Conservation (phyloP, 139 green algal genomes). For the Chlorella vulgaris region DNA sequence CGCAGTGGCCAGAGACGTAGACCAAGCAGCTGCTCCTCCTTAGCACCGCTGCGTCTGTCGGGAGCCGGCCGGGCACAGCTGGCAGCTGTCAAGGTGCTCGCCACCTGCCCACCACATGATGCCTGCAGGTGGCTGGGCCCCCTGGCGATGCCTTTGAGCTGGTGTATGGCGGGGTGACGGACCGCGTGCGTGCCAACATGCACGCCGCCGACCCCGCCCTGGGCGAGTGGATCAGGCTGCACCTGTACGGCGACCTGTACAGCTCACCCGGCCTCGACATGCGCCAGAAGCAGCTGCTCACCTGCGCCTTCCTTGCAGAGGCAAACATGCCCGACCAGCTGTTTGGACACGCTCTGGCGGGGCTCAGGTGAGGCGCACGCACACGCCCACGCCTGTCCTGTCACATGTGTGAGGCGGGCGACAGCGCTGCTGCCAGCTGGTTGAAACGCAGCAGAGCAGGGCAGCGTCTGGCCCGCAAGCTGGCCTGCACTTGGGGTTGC, state of each 20-base stretch:
- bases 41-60: neutral
- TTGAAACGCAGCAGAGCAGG: too few relatives aligned
- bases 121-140: conserved; percentile 30
- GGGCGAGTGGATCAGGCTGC: conserved; percentile 60
- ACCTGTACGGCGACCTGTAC: conserved; percentile 74
- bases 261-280: conserved; percentile 57
- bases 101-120: neutral
- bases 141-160: conserved; percentile 71
- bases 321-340: conserved; percentile 71
- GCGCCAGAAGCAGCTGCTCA: conserved; percentile 64
- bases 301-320: conserved; percentile 52
- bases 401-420: too few relatives aligned
- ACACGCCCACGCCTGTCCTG: too few relatives aligned
- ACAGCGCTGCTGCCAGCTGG: too few relatives aligned
- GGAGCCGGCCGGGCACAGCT: neutral
- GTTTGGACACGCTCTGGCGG: conserved; percentile 58
- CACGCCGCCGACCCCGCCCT: conserved; percentile 57
- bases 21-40: too few relatives aligned
- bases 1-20: too few relatives aligned
- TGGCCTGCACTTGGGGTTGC: neutral
- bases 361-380: conserved; percentile 1
- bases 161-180: conserved; percentile 59
- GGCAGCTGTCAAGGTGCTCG: neutral
- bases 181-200: conserved; percentile 58
- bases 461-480: too few relatives aligned